These are phyloP conservation scores for Suillus subaureus DNA, from an alignment of 768 basidiomycete species.

Conservation along the genomic window DNA sequence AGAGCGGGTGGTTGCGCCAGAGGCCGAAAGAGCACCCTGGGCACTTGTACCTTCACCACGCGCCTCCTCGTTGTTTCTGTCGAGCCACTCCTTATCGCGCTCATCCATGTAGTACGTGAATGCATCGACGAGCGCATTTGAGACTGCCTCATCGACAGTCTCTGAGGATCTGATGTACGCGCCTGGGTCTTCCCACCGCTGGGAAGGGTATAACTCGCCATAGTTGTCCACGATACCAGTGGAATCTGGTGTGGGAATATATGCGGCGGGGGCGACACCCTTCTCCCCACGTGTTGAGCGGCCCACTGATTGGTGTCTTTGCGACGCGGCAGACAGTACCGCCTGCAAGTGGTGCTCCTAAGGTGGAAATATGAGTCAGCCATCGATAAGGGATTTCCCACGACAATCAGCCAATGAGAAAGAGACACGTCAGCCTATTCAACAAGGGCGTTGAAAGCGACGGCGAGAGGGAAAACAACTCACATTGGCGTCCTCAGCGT, in stretches of 20 bases:
- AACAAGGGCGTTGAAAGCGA: slow-evolving; percentile 44
- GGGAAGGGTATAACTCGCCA: slow-evolving; percentile 69
- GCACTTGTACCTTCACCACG: slow-evolving; percentile 83
- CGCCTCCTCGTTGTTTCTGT: slow-evolving; percentile 86
- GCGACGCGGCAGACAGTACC: slow-evolving; percentile 56
- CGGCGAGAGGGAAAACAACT: slow-evolving; percentile 46
- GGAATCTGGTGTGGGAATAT: slow-evolving; percentile 93
- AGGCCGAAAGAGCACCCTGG: slow-evolving; percentile 64
- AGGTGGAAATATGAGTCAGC: slow-evolving; percentile 47
- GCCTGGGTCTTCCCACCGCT: slow-evolving; percentile 74
- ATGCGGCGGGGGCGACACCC: slow-evolving; percentile 53
- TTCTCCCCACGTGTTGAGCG: slow-evolving; percentile 41
- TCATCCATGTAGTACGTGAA: slow-evolving; percentile 96
- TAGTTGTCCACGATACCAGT: slow-evolving; percentile 81
- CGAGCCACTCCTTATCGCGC: slow-evolving; percentile 92
- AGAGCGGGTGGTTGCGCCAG: slow-evolving; percentile 55
- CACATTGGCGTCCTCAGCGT: slow-evolving; percentile 93
- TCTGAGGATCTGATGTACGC: slow-evolving; percentile 82
- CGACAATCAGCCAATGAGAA: slow-evolving; percentile 47
- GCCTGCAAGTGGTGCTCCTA: slow-evolving; percentile 63
- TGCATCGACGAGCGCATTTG: slow-evolving; percentile 64
- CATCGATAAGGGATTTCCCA: slow-evolving; percentile 52
- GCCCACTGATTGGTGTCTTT: slow-evolving; percentile 43
- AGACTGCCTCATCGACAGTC: slow-evolving; percentile 77
- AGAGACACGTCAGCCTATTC: slow-evolving; percentile 43